Percentiles rank a stretch among this genome's conserved stretches.
Evolutionary conservation across 1,284 basidiomycete genomes (phyloP).

Genomic region (Hymenochaete sp.): DNA sequence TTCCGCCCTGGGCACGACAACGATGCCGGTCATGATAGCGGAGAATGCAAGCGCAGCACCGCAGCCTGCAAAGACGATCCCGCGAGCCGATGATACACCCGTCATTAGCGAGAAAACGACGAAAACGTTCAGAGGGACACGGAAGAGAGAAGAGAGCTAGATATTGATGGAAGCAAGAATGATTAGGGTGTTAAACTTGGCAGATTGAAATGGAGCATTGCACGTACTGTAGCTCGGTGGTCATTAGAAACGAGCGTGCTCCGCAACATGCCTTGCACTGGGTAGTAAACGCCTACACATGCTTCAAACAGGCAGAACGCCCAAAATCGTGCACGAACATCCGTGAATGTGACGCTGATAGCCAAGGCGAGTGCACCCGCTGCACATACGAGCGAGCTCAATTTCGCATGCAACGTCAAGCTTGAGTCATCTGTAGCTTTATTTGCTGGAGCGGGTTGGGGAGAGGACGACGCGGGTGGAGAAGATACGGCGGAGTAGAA

Average conservation of each 20-base stretch:
- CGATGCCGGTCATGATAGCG: slow-evolving; percentile 46
- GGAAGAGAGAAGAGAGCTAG: slow-evolving; percentile 62
- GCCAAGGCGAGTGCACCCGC: slow-evolving; percentile 50
- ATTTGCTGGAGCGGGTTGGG: not conserved
- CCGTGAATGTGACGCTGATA: slow-evolving; percentile 36
- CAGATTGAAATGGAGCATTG: slow-evolving; percentile 6
- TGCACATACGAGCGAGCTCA: slow-evolving; percentile 56
- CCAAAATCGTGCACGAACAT: slow-evolving; percentile 53
- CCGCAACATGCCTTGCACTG: slow-evolving; percentile 67
- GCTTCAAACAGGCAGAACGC: slow-evolving; percentile 68
- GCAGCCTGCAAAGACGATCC: slow-evolving; percentile 51
- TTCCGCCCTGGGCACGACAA: slow-evolving; percentile 29
- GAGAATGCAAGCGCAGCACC: slow-evolving; percentile 52
- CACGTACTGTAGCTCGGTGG: slow-evolving; percentile 56
- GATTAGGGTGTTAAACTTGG: not conserved
- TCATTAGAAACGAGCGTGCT: slow-evolving; percentile 63
- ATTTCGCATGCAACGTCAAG: slow-evolving; percentile 54
- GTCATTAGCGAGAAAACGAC: slow-evolving; percentile 64
- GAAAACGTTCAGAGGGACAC: slow-evolving; percentile 66
- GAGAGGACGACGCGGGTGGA: slow-evolving; percentile 17
- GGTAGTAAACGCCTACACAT: slow-evolving; percentile 72
- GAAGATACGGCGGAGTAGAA: slow-evolving; percentile 38
- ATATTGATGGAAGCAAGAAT: not conserved
- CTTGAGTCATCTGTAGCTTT: slow-evolving; percentile 11
- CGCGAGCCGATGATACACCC: slow-evolving; percentile 57